Base-by-base conservation (phyloP, 2,329 filamentous ascomycete genomes). In the Aureobasidium mangrovei region DNA sequence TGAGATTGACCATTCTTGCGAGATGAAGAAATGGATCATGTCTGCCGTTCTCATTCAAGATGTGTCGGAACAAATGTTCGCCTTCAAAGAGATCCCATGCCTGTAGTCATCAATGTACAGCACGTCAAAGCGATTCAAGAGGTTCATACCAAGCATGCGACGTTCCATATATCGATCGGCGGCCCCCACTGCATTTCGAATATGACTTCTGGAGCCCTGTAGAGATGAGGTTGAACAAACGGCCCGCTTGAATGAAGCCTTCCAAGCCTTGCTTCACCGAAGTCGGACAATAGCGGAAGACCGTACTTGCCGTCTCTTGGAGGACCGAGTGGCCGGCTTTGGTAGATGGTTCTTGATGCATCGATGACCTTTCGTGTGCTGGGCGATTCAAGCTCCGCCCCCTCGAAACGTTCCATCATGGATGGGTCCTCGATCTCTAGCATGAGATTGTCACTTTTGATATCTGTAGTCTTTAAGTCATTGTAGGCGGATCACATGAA, bases 111-210 rank as follows among this genome's bases (percentile, higher is more conserved):
- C 28, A 7, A 43, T 6, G 26, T 6, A 7, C 26, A 43, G 9
- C 7, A 28, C n/a, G 26, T 4, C 9, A 7, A 27, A 12, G 7
- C 26, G 8, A 28, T 7, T 27, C 7, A 7, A 4, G 6, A 6
- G 7, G 4, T n/a, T 7, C 61, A 48, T 49, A 67, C 64, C 57
- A 66, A 57, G 44, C 63, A 55, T 33, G 56, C 66, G 28, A 66
- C 58, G 49, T 61, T 65, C 65, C 66, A 68, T 9, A 67, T 63
- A 54, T 67, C 63, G 33, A 65, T 62, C 45, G 61, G 62, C 7
- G 59, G 60, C 40, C 61, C 61, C 65, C 64, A 68, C 8, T 43
- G 48, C 61, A 67, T 66, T 7, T 60, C 55, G 33, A 65, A 42
- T 8, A 66, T 61, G 4, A 67, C 60, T 51, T 67, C 65, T 2